Conservation (phyloP, 805 yeast genomes). For the Starmerella vaccinii region DNA sequence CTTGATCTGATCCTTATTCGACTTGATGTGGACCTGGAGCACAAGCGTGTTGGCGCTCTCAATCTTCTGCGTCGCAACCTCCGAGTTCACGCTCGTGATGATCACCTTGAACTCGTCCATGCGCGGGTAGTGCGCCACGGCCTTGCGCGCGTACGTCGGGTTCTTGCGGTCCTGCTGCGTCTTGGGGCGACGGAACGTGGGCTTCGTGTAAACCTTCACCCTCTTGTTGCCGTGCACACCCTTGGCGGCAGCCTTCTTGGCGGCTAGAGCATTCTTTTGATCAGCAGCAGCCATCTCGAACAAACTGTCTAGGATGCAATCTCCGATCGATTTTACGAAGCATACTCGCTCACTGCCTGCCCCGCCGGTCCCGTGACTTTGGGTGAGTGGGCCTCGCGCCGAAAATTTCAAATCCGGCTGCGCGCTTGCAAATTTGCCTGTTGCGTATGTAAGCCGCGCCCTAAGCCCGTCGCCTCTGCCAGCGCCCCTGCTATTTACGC, state of each 20-base stretch:
- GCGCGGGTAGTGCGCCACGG: constrained; percentile 97
- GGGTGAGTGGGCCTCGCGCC: constrained; percentile 1
- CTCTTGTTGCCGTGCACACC: constrained; percentile 90
- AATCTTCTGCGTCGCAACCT: constrained; percentile 98
- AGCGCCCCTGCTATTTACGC: no score
- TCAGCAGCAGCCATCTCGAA: constrained; percentile 28
- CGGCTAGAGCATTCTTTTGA: constrained; percentile 78
- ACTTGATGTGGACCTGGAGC: constrained; percentile 92
- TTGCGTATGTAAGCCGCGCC: neutral
- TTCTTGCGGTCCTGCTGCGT: constrained; percentile 86
- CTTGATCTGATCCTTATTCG: constrained; percentile 98
- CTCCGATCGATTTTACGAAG: constrained; percentile 4
- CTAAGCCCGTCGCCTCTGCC: neutral
- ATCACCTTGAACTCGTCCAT: constrained; percentile 90
- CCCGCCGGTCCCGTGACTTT: neutral
- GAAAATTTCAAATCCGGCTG: neutral
- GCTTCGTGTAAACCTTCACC: constrained; percentile 83
- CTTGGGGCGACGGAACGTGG: constrained; percentile 96
- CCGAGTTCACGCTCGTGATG: constrained; percentile 91
- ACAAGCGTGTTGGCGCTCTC: constrained; percentile 99
- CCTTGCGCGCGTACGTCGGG: constrained; percentile 91
- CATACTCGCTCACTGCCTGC: neutral
- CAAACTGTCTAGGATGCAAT: constrained; percentile 2
- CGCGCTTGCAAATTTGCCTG: neutral
- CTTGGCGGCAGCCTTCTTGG: constrained; percentile 97